These are phyloP conservation scores for Amylocystis lapponica DNA, from an alignment of 768 basidiomycete species.

Conservation along the genomic window DNA sequence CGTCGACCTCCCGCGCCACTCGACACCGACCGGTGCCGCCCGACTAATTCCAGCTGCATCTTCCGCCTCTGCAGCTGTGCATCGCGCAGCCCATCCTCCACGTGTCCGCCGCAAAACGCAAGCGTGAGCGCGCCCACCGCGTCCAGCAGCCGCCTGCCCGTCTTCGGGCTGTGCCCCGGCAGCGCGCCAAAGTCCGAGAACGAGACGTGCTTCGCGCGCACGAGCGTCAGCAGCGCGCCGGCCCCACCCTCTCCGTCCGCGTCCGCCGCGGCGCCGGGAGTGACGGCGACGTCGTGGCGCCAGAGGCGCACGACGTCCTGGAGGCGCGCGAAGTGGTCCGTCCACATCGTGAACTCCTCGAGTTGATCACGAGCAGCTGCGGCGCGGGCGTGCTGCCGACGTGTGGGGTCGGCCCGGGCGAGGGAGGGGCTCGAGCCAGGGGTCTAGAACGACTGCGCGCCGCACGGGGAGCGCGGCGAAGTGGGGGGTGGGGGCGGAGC, in stretches of 20 bases:
- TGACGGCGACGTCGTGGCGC: slow-evolving; percentile 24
- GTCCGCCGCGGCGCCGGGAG: neutral
- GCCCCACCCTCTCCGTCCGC: neutral
- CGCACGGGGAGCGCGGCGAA: slow-evolving; percentile 45
- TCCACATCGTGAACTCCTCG: slow-evolving; percentile 79
- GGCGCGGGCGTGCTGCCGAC: slow-evolving; percentile 8
- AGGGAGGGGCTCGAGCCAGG: slow-evolving; percentile 78
- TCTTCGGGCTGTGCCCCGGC: slow-evolving; percentile 3
- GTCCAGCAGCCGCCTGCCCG: slow-evolving; percentile 12
- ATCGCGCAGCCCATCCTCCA: slow-evolving; percentile 8
- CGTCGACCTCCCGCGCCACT: neutral
- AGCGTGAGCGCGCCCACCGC: slow-evolving; percentile 14
- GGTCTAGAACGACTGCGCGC: slow-evolving; percentile 65
- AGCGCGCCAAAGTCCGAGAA: slow-evolving; percentile 24
- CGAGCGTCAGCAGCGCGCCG: slow-evolving; percentile 3
- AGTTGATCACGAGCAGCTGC: slow-evolving; percentile 61
- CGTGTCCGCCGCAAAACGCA: slow-evolving; percentile 16
- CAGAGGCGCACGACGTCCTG: slow-evolving; percentile 48
- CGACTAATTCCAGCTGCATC: slow-evolving; percentile 1
- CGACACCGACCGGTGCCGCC: neutral
- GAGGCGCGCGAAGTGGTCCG: slow-evolving; percentile 60
- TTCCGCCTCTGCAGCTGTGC: slow-evolving; percentile 4
- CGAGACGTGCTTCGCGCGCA: slow-evolving; percentile 18
- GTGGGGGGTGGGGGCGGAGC: neutral
- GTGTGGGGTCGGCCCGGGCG: slow-evolving; percentile 38